Percentiles rank a stretch among this genome's conserved stretches.
Conservation (phyloP, 257 asterid species). For the Echium plantagineum region DNA sequence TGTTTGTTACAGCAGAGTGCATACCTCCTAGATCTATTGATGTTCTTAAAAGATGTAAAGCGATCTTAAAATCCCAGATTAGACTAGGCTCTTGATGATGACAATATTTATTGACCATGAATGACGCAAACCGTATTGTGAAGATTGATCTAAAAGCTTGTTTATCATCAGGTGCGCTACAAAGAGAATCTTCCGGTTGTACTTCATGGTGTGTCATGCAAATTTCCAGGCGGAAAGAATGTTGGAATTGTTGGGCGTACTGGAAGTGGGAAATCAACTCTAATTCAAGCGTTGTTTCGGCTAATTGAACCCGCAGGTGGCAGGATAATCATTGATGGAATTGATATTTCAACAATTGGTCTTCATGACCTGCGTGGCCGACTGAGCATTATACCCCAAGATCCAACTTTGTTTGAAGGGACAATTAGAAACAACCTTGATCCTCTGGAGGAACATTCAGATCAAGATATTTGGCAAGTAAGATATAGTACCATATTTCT, state of each 20-base stretch:
- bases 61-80: neutral
- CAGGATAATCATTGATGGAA: conserved; percentile 68
- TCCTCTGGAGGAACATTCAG: conserved; percentile 85
- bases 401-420: conserved; percentile 94
- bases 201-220: conserved; percentile 85
- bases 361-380: conserved; percentile 92
- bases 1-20: neutral
- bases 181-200: conserved; percentile 95
- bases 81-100: neutral
- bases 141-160: neutral
- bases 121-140: neutral
- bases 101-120: neutral
- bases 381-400: conserved; percentile 94
- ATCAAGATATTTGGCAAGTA: conserved; percentile 88
- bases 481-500: neutral
- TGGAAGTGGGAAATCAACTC: conserved; percentile 97
- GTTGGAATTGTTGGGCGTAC: conserved; percentile 99
- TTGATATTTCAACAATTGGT: conserved; percentile 75
- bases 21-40: neutral
- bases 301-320: conserved; percentile 90
- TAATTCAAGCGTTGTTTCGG: conserved; percentile 94
- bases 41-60: neutral
- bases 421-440: conserved; percentile 87
- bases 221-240: conserved; percentile 86
- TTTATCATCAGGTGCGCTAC: conserved; percentile 52